phyloP scores from a whole-genome alignment of 495 filamentous ascomycete species.

The Aspergillus biplanus region DNA sequence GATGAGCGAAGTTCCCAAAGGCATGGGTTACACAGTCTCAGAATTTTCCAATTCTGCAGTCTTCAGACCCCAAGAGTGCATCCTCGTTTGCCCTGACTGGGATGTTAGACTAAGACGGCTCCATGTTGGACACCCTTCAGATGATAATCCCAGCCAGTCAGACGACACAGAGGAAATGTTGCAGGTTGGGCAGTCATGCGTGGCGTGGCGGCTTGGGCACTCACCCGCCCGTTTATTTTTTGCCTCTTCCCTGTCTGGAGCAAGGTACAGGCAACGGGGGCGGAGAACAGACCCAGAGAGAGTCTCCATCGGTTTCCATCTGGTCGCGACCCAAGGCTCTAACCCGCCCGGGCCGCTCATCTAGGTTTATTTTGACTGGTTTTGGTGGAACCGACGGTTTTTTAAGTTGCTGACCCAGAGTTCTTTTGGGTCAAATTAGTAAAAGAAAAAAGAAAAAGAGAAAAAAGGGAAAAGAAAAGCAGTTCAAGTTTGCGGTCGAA shows the following conservation, averaged over 20 bases:
- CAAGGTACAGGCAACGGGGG: neutral
- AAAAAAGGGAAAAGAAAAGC: too few relatives aligned
- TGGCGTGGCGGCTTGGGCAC: slow-evolving; percentile 44
- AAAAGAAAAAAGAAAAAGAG: neutral
- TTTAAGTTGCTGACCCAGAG: slow-evolving; percentile 4
- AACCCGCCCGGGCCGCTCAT: slow-evolving; percentile 19
- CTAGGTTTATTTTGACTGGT: slow-evolving; percentile 9
- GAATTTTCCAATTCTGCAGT: neutral
- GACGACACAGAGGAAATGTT: neutral
- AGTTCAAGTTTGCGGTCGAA: too few relatives aligned
- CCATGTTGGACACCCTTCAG: neutral
- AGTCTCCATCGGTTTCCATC: slow-evolving; percentile 6
- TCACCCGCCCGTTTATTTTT: slow-evolving; percentile 16
- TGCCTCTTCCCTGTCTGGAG: slow-evolving; percentile 3
- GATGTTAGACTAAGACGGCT: neutral
- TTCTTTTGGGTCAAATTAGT: neutral
- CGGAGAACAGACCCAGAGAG: neutral
- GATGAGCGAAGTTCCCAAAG: too few relatives aligned
- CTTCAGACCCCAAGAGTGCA: slow-evolving; percentile 1
- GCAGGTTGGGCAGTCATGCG: slow-evolving; percentile 50
- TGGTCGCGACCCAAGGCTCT: slow-evolving; percentile 18
- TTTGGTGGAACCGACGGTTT: slow-evolving; percentile 9
- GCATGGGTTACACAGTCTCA: neutral
- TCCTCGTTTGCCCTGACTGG: neutral
- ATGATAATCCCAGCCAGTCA: slow-evolving; percentile 16